Percentiles rank a stretch among this genome's conserved stretches.
phyloP scores from a whole-genome alignment of 2,329 filamentous ascomycete species.

The Aphanocladium album region DNA sequence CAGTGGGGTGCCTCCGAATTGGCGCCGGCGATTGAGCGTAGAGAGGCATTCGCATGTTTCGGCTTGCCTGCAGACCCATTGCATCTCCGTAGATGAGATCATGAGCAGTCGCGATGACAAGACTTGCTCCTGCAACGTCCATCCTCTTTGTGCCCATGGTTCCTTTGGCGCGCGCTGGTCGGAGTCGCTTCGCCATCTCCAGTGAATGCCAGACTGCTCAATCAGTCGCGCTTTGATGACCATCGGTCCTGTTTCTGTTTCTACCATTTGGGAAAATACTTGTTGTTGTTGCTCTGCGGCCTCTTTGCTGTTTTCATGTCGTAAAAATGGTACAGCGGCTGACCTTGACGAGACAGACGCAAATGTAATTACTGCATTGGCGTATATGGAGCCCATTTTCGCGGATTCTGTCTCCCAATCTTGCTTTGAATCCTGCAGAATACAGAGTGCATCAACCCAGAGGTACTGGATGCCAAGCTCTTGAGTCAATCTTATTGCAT shows the following conservation, averaged over 20 bases:
- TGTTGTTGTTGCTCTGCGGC: neutral
- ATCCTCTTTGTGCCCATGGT: slow-evolving; percentile 13
- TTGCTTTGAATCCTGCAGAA: slow-evolving; percentile 21
- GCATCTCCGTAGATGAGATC: slow-evolving; percentile 12
- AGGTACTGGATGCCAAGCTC: slow-evolving; percentile 21
- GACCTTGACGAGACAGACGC: slow-evolving; percentile 14
- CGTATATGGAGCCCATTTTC: slow-evolving; percentile 16
- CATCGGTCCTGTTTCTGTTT: neutral
- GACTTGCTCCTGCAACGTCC: slow-evolving; percentile 16
- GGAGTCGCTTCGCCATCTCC: neutral
- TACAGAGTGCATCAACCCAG: slow-evolving; percentile 30
- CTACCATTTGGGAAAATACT: neutral
- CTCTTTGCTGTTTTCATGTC: neutral
- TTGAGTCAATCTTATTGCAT: slow-evolving; percentile 23
- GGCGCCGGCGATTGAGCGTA: slow-evolving; percentile 19
- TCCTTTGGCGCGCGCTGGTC: slow-evolving; percentile 9
- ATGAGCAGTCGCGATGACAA: slow-evolving; percentile 2
- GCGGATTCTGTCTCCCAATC: slow-evolving; percentile 18
- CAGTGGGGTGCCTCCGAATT: slow-evolving; percentile 18
- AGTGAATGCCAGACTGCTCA: neutral
- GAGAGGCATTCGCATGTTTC: slow-evolving; percentile 22
- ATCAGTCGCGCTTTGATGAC: neutral
- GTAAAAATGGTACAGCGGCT: slow-evolving; percentile 7
- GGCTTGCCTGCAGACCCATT: slow-evolving; percentile 18
- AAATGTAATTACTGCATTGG: slow-evolving; percentile 16